Percentiles rank a stretch among this genome's conserved stretches.
These are phyloP conservation scores for Sporothrix schenckii DNA, from an alignment of 2,329 filamentous ascomycete genomes.

Conservation along the genomic window DNA sequence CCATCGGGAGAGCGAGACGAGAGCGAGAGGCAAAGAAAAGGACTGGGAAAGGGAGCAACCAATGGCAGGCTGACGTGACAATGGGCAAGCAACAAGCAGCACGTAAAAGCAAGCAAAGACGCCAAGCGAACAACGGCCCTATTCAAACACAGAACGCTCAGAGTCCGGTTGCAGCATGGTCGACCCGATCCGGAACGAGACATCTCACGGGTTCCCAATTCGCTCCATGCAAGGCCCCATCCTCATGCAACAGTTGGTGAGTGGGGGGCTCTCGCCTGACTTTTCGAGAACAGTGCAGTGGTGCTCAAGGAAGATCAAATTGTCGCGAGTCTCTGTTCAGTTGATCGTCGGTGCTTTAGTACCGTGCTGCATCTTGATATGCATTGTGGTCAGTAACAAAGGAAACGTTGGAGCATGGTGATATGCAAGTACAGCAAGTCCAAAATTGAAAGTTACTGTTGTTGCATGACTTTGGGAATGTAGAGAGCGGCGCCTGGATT, in stretches of 20 bases:
- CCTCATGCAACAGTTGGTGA: not conserved
- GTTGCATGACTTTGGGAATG: not conserved
- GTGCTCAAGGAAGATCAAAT: not conserved
- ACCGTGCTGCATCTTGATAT: slow-evolving; percentile 11
- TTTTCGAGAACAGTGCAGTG: not conserved
- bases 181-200: slow-evolving; percentile 2
- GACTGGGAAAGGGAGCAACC: not conserved
- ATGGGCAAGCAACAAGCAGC: not conserved
- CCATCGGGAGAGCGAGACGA: too few species aligned
- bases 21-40: not conserved
- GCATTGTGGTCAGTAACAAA: not conserved
- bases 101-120: not conserved
- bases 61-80: too few species aligned
- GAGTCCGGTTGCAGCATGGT: not conserved
- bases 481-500: not conserved
- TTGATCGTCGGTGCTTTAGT: not conserved
- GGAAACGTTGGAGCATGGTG: not conserved
- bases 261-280: not conserved
- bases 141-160: not conserved
- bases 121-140: not conserved
- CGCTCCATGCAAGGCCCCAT: not conserved
- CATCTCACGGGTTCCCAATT: not conserved
- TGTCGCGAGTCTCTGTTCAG: slow-evolving; percentile 7
- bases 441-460: not conserved
- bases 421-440: not conserved